Percentiles rank a stretch among this genome's conserved stretches.
These are phyloP conservation scores for Corchorus capsularis DNA, from an alignment of 345 rosid species.

Conservation along the genomic window DNA sequence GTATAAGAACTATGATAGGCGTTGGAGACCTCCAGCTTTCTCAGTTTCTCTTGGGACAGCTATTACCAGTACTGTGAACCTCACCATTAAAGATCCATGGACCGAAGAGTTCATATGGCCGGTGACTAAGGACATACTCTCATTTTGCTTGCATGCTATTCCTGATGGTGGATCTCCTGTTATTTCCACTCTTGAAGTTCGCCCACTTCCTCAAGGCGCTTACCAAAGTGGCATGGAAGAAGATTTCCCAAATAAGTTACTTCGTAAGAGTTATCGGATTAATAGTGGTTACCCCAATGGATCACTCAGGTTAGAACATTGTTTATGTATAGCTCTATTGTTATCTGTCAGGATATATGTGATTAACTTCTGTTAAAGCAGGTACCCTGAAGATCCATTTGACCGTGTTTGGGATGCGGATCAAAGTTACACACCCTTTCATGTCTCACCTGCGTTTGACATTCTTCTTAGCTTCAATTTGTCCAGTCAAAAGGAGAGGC, in stretches of 20 bases:
- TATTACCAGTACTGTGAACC: slow-evolving; percentile 55
- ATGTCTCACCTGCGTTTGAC: slow-evolving; percentile 47
- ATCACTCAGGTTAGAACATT: slow-evolving; percentile 48
- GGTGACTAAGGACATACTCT: slow-evolving; percentile 43
- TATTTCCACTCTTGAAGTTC: slow-evolving; percentile 74
- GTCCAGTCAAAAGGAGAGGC: slow-evolving; percentile 53
- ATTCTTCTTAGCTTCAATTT: slow-evolving; percentile 32
- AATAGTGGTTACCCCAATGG: slow-evolving; percentile 70
- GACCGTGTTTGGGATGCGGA: slow-evolving; percentile 93
- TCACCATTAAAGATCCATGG: slow-evolving; percentile 71
- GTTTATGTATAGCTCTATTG: neutral
- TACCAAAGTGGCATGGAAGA: slow-evolving; percentile 52
- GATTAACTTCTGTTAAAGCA: slow-evolving; percentile 29
- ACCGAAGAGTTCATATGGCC: slow-evolving; percentile 78
- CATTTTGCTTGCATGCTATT: slow-evolving; percentile 56
- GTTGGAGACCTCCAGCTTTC: slow-evolving; percentile 65
- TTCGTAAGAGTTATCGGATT: slow-evolving; percentile 64
- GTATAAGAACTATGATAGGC: slow-evolving; percentile 77
- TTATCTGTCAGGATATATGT: neutral
- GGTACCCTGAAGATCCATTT: slow-evolving; percentile 81
- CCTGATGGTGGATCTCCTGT: slow-evolving; percentile 63
- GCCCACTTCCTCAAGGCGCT: slow-evolving; percentile 79
- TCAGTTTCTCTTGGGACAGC: slow-evolving; percentile 72
- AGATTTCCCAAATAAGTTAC: slow-evolving; percentile 39
- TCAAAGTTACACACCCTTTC: slow-evolving; percentile 58